Conservation (phyloP, 495 filamentous ascomycete genomes). For the Penicillium nucicola region DNA sequence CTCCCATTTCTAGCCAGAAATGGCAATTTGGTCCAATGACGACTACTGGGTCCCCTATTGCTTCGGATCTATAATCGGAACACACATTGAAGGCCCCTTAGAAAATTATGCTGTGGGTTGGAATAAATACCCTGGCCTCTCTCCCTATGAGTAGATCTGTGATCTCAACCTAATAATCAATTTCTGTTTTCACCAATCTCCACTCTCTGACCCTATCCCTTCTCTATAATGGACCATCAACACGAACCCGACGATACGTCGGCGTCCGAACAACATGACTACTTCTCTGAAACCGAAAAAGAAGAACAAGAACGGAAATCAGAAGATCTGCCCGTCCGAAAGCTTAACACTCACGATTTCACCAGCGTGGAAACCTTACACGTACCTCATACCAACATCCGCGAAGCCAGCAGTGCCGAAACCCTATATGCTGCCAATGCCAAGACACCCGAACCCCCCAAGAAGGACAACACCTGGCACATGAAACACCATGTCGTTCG, state of each 20-base stretch:
- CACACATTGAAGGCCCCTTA: neutral
- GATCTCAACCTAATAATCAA: neutral
- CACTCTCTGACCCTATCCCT: constrained; percentile 1
- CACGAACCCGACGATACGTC: constrained; percentile 2
- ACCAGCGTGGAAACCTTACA: constrained; percentile 9
- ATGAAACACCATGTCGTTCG: constrained; percentile 42
- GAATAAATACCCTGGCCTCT: constrained; percentile 6
- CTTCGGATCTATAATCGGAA: constrained; percentile 3
- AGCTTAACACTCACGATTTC: constrained; percentile 3
- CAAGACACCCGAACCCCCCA: constrained; percentile 2
- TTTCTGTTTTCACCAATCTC: neutral
- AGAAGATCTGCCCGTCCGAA: neutral
- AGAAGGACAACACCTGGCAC: constrained; percentile 32
- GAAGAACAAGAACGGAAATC: neutral
- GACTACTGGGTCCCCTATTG: neutral
- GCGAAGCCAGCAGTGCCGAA: constrained; percentile 11
- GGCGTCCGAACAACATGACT: neutral
- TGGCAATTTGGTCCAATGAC: neutral
- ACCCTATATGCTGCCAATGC: constrained; percentile 5
- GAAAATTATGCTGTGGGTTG: neutral
- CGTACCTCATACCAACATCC: constrained; percentile 11
- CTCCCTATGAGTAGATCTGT: neutral
- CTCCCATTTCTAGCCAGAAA: neutral
- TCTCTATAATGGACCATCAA: constrained; percentile 8
- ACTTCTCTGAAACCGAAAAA: neutral